A percentile compares a stretch with the other conserved stretches of the same genome.
phyloP scores from a whole-genome alignment of 1,284 basidiomycete genomes.

The Rugosomyces carneus region DNA sequence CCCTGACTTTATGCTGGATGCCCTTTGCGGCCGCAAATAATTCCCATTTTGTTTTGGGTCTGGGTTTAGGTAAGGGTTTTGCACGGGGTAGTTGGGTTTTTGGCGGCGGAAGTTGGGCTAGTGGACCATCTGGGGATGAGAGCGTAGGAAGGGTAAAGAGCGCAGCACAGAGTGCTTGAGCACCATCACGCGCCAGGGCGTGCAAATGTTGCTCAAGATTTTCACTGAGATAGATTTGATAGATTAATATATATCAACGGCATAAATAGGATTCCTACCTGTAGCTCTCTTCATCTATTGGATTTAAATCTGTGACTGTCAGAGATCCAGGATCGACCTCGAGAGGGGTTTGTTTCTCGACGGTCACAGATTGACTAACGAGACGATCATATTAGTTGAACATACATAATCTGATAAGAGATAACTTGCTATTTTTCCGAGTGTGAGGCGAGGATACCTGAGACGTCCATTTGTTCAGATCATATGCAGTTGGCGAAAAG shows the following conservation, averaged over 20 bases:
- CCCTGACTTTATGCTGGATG: conserved; percentile 76
- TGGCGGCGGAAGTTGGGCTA: conserved; percentile 78
- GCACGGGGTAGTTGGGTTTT: conserved; percentile 78
- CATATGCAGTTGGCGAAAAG: conserved; percentile 5
- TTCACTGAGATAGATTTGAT: conserved; percentile 35
- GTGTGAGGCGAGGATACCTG: conserved; percentile 65
- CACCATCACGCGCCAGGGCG: conserved; percentile 79
- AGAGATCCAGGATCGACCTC: conserved; percentile 82
- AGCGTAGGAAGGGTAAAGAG: conserved; percentile 83
- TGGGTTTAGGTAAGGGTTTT: conserved; percentile 90
- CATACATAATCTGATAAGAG: background rate
- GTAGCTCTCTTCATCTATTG: conserved; percentile 78
- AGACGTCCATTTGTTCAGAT: conserved; percentile 65
- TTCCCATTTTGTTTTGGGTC: conserved; percentile 96
- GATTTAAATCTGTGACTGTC: conserved; percentile 83
- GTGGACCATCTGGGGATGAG: conserved; percentile 75
- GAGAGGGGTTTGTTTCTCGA: conserved; percentile 78
- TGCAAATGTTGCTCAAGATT: conserved; percentile 80
- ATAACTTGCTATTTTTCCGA: conserved; percentile 56
- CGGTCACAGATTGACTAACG: conserved; percentile 56
- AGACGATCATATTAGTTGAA: conserved; percentile 3
- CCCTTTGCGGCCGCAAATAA: conserved; percentile 93
- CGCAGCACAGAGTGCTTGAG: conserved; percentile 75
- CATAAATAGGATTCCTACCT: conserved; percentile 37
- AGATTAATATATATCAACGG: background rate